These are phyloP conservation scores for Dispira parvispora DNA, from an alignment of 192 early-diverging fungal genomes.

Conservation along the genomic window DNA sequence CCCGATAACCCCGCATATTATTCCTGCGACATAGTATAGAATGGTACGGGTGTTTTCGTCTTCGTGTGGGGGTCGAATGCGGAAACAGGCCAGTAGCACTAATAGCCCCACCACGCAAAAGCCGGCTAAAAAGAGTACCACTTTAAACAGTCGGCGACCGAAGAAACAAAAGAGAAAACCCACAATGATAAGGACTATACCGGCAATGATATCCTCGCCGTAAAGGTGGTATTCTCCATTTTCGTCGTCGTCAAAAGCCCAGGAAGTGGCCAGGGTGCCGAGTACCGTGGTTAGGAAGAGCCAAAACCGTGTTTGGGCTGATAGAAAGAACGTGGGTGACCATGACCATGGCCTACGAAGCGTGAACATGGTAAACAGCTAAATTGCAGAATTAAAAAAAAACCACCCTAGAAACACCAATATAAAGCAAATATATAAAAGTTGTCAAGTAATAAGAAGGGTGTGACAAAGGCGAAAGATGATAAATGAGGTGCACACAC, in stretches of 20 bases:
- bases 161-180: slow-evolving; percentile 53
- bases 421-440: too few species aligned
- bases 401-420: too few species aligned
- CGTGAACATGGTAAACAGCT: too few species aligned
- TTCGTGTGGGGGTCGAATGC: slow-evolving; percentile 23
- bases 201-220: slow-evolving; percentile 31
- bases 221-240: slow-evolving; percentile 8
- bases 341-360: too few species aligned
- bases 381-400: too few species aligned
- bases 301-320: slow-evolving; percentile 7
- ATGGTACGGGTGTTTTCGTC: slow-evolving; percentile 22
- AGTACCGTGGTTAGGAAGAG: not conserved
- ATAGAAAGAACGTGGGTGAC: not conserved
- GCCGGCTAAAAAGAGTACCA: slow-evolving; percentile 61
- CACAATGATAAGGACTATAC: slow-evolving; percentile 39
- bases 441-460: too few species aligned
- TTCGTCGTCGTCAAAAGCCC: not conserved
- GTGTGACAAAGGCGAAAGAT: too few species aligned
- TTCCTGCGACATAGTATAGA: slow-evolving; percentile 35
- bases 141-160: slow-evolving; percentile 42
- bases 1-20: slow-evolving; percentile 43
- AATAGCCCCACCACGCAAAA: slow-evolving; percentile 47
- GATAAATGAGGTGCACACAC: too few species aligned
- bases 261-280: not conserved
- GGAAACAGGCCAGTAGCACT: slow-evolving; percentile 20